These are phyloP conservation scores for Eutypa lata DNA, from an alignment of 2,329 filamentous ascomycete genomes.

Conservation along the genomic window DNA sequence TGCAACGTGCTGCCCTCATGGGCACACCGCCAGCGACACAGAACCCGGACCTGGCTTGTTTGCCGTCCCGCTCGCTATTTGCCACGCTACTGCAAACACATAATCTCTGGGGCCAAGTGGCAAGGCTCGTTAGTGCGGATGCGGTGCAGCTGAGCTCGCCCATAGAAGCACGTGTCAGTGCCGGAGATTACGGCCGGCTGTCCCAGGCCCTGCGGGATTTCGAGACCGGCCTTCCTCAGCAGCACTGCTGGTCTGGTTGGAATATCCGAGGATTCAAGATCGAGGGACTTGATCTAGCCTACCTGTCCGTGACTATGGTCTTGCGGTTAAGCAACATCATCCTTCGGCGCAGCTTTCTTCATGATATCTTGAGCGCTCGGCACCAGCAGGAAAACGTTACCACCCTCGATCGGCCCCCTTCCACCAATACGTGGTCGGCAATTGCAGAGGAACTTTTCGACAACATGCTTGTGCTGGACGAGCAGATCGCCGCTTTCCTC, in stretches of 20 bases:
- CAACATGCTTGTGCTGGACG: constrained; percentile 32
- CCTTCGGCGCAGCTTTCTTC: constrained; percentile 30
- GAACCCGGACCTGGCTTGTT: constrained; percentile 21
- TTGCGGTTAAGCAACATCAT: constrained; percentile 35
- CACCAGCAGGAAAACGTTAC: constrained; percentile 4
- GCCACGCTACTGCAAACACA: constrained; percentile 35
- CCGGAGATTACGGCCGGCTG: constrained; percentile 23
- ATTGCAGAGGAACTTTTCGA: constrained; percentile 31
- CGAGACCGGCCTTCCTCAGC: constrained; percentile 27
- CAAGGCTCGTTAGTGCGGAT: constrained; percentile 23
- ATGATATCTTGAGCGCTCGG: constrained; percentile 22
- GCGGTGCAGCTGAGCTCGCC: constrained; percentile 8
- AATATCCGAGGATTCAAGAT: constrained; percentile 34
- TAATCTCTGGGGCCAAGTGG: constrained; percentile 34
- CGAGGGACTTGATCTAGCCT: constrained; percentile 32
- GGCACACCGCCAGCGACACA: constrained; percentile 28
- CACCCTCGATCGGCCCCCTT: neutral
- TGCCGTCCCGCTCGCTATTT: constrained; percentile 30
- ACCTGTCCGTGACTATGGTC: constrained; percentile 33
- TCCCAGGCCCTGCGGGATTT: constrained; percentile 19
- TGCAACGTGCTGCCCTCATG: constrained; percentile 27
- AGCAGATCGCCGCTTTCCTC: constrained; percentile 33
- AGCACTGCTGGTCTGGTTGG: constrained; percentile 33
- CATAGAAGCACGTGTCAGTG: constrained; percentile 11
- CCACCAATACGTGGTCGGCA: constrained; percentile 14